Percentiles rank a stretch among this genome's conserved stretches.
These are phyloP conservation scores for Suillus placidus DNA, from an alignment of 768 basidiomycete species.

Conservation along the genomic window DNA sequence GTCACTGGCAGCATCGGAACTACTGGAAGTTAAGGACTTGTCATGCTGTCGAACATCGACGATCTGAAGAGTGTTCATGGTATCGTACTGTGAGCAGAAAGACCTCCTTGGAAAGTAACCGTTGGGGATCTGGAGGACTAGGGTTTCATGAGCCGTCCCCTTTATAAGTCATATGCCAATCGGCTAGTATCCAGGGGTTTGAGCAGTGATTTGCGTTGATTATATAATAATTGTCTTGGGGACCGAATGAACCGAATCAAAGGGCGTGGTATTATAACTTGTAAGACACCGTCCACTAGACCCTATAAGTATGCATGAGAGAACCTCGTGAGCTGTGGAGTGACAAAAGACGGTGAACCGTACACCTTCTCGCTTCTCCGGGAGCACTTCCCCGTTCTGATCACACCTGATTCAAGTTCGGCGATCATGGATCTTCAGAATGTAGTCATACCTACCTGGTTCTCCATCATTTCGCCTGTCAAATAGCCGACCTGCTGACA, in stretches of 20 bases:
- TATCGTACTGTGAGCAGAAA: not conserved
- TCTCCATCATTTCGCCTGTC: not conserved
- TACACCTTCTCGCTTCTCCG: not conserved
- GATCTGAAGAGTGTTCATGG: constrained; percentile 40
- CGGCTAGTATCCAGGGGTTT: not conserved
- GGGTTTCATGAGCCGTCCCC: not conserved
- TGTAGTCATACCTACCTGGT: not conserved
- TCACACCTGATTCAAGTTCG: not conserved
- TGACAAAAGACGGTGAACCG: not conserved
- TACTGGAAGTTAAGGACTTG: constrained; percentile 26
- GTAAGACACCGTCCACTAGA: not conserved
- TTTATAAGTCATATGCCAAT: not conserved
- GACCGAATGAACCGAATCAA: not conserved
- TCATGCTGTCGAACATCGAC: constrained; percentile 48
- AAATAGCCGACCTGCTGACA: not conserved
- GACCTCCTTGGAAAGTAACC: not conserved
- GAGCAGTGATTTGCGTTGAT: not conserved
- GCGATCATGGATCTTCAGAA: not conserved
- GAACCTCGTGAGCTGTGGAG: not conserved
- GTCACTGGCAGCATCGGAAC: constrained; percentile 31
- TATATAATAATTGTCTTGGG: not conserved
- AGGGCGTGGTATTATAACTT: not conserved
- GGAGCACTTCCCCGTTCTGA: not conserved
- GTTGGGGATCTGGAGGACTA: not conserved
- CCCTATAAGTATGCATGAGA: not conserved